phyloP scores from a whole-genome alignment of 1,284 basidiomycete species.

The Chiua sp. region DNA sequence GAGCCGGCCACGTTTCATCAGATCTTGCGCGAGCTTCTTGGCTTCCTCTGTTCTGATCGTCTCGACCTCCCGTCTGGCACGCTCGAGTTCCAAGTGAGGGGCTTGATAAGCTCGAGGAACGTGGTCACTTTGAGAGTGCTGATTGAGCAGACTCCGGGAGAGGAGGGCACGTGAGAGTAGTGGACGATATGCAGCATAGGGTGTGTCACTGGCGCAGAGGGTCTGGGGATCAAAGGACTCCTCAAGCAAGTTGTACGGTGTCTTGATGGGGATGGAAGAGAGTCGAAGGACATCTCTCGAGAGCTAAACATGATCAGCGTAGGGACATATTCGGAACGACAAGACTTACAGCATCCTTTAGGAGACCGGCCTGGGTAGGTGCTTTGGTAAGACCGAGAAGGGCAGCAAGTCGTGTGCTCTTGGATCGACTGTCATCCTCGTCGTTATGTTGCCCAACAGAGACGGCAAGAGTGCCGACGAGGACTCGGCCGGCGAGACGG shows the following conservation, averaged over 20 bases:
- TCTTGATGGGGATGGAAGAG: constrained; percentile 76
- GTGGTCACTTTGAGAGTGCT: too few species aligned
- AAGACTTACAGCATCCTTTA: constrained; percentile 81
- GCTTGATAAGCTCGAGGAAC: constrained; percentile 78
- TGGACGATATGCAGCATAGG: constrained; percentile 84
- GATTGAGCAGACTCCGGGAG: constrained; percentile 92
- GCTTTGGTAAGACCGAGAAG: constrained; percentile 87
- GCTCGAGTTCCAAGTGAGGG: too few species aligned
- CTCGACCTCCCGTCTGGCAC: too few species aligned
- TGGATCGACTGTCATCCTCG: constrained; percentile 77
- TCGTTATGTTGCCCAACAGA: constrained; percentile 81
- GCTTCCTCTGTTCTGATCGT: too few species aligned
- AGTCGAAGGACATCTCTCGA: constrained; percentile 90
- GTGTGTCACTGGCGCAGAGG: constrained; percentile 50
- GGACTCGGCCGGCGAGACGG: constrained; percentile 89
- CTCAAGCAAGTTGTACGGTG: constrained; percentile 92
- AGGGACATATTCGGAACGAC: not conserved
- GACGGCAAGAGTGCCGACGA: constrained; percentile 93
- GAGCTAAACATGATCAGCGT: constrained; percentile 48
- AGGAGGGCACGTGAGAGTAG: constrained; percentile 93
- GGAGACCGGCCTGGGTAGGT: constrained; percentile 86
- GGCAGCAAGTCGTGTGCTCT: constrained; percentile 81
- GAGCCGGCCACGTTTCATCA: too few species aligned
- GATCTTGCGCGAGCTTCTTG: too few species aligned
- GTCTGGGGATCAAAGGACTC: constrained; percentile 93